A percentile compares a stretch with the other conserved stretches of the same genome.
Conservation (phyloP, 2,329 filamentous ascomycete genomes). For the Colletotrichum sp. region DNA sequence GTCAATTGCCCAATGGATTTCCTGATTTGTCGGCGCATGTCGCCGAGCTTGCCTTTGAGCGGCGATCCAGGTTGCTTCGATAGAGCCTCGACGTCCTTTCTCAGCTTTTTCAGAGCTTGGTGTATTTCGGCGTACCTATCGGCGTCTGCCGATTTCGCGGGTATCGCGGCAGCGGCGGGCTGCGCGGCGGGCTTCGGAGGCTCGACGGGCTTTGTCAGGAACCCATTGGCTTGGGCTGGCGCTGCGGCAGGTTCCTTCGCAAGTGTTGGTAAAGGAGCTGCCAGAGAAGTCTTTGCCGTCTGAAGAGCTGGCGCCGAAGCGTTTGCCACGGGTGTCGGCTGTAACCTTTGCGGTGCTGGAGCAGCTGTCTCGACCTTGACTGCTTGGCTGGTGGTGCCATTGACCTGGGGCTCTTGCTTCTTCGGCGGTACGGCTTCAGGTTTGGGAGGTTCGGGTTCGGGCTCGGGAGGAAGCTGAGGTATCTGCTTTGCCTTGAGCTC, state of each 20-base stretch:
- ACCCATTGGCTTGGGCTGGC: not conserved
- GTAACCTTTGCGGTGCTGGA: constrained; percentile 7
- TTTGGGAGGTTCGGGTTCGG: constrained; percentile 32
- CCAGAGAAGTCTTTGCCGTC: constrained; percentile 18
- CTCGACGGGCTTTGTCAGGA: constrained; percentile 5
- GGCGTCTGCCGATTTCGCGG: constrained; percentile 8
- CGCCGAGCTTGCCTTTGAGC: constrained; percentile 71
- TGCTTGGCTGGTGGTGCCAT: constrained; percentile 21
- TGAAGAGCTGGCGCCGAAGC: constrained; percentile 16
- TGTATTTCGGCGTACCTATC: constrained; percentile 66
- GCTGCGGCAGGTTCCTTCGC: constrained; percentile 3
- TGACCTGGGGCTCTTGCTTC: constrained; percentile 24
- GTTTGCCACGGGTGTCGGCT: not conserved
- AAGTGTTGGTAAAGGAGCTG: constrained; percentile 7
- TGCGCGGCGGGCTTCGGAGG: not conserved
- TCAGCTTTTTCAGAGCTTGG: constrained; percentile 67
- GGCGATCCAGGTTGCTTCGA: constrained; percentile 47
- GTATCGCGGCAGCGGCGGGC: not conserved
- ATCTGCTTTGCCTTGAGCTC: constrained; percentile 51
- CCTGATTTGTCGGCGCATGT: constrained; percentile 73
- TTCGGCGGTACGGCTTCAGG: constrained; percentile 23
- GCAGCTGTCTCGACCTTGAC: constrained; percentile 3
- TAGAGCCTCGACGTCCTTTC: constrained; percentile 67
- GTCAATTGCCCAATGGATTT: constrained; percentile 78
- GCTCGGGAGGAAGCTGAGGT: constrained; percentile 45